Evolutionary conservation across 1,284 basidiomycete species (phyloP).

Genomic region (Apiotrichum sp.): DNA sequence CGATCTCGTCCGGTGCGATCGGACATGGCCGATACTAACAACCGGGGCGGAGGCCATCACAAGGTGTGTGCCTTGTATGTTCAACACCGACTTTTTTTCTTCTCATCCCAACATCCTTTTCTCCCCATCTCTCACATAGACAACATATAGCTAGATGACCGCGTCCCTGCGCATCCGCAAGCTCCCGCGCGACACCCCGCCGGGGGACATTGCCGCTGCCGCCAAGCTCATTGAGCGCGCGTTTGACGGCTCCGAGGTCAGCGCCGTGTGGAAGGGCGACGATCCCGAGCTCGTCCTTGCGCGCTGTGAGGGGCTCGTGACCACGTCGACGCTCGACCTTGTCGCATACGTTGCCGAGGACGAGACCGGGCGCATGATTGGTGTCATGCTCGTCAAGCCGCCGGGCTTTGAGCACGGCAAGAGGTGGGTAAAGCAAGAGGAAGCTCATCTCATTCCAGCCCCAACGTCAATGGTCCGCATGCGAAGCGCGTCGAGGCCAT

Average conservation of each 20-base stretch:
- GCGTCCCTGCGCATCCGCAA: background rate
- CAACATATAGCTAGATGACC: no score
- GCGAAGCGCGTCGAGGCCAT: background rate
- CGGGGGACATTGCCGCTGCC: background rate
- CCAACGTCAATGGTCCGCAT: conserved; percentile 9
- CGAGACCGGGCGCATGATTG: background rate
- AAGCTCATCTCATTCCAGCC: background rate
- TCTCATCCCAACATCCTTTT: no score
- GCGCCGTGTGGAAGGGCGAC: conserved; percentile 2
- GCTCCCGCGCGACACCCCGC: background rate
- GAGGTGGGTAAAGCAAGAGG: conserved; percentile 5
- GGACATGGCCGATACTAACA: no score
- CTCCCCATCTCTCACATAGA: no score
- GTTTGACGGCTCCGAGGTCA: conserved; percentile 5
- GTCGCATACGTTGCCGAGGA: conserved; percentile 5
- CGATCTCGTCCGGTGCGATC: no score
- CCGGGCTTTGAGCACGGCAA: conserved; percentile 12
- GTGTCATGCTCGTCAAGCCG: conserved; percentile 15
- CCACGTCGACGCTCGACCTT: conserved; percentile 7
- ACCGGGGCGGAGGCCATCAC: no score
- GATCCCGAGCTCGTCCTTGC: background rate
- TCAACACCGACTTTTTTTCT: no score
- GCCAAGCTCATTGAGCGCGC: background rate
- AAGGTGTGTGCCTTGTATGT: no score
- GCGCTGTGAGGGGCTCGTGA: conserved; percentile 1